Evolutionary conservation across 139 green algal species (phyloP).

Genomic region (Medakamo hakoo): DNA sequence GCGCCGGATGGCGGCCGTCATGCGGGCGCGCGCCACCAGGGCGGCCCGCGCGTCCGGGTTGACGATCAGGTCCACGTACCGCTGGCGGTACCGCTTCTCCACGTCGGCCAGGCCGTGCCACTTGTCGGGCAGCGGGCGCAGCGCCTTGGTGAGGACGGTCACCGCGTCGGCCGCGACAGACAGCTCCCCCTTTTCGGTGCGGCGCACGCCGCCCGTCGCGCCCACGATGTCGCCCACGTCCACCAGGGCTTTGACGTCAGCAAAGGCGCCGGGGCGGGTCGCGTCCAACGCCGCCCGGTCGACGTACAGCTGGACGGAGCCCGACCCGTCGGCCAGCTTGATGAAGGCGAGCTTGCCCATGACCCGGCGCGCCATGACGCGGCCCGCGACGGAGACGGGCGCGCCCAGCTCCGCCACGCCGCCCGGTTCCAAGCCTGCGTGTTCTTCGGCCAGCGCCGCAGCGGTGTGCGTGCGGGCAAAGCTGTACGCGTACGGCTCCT

Average conservation of each 20-base stretch:
- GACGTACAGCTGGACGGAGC: slow-evolving; percentile 80
- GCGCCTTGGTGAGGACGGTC: slow-evolving; percentile 84
- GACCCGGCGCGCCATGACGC: slow-evolving; percentile 69
- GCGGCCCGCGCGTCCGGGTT: slow-evolving; percentile 61
- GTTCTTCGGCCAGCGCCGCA: slow-evolving; percentile 53
- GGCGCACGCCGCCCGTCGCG: slow-evolving; percentile 44
- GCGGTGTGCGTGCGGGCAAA: slow-evolving; percentile 74
- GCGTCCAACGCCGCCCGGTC: slow-evolving; percentile 56
- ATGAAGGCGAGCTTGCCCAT: slow-evolving; percentile 98
- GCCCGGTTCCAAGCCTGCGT: slow-evolving; percentile 39
- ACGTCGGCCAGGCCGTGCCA: slow-evolving; percentile 90
- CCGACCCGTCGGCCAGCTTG: slow-evolving; percentile 64
- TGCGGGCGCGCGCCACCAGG: slow-evolving; percentile 54
- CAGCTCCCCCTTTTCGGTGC: slow-evolving; percentile 91
- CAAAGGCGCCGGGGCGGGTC: slow-evolving; percentile 36
- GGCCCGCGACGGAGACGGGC: slow-evolving; percentile 63
- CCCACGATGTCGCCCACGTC: slow-evolving; percentile 89
- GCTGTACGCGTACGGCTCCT: slow-evolving; percentile 82
- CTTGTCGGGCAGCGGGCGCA: slow-evolving; percentile 95
- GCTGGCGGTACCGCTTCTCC: slow-evolving; percentile 80
- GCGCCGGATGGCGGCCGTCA: slow-evolving; percentile 58
- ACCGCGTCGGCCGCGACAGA: slow-evolving; percentile 42
- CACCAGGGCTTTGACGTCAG: slow-evolving; percentile 51
- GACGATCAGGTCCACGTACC: slow-evolving; percentile 95
- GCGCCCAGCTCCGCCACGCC: slow-evolving; percentile 21